phyloP scores from a whole-genome alignment of 176 grass and related monocot genomes.

The Phoenix dactylifera region DNA sequence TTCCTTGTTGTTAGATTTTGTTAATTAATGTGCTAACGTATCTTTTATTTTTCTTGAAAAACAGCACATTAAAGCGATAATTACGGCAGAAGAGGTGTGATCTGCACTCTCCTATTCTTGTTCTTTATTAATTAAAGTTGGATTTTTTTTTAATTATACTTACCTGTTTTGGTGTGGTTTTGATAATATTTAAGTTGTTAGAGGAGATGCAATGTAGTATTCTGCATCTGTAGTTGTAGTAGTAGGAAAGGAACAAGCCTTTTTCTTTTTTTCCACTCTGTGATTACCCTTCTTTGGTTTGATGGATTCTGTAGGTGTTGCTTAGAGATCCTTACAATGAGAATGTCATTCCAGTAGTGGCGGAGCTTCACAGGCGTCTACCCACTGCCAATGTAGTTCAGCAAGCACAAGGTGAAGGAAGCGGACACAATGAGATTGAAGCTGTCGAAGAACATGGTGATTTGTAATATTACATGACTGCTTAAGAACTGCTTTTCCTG shows the following conservation, averaged over 20 bases:
- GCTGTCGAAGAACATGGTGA: constrained; percentile 68
- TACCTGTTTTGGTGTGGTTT: background rate
- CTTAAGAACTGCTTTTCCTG: background rate
- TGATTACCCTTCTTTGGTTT: background rate
- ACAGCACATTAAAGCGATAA: constrained; percentile 99
- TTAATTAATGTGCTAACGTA: constrained; percentile 5
- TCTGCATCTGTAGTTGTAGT: too few relatives aligned
- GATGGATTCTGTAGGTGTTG: constrained; percentile 41
- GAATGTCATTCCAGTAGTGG: constrained; percentile 73
- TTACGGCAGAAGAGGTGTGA: constrained; percentile 88
- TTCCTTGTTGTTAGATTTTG: constrained; percentile 1
- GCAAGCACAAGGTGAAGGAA: constrained; percentile 28
- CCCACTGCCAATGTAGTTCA: constrained; percentile 25
- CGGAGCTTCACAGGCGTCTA: constrained; percentile 68
- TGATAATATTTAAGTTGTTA: background rate
- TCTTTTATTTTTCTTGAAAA: constrained; percentile 17
- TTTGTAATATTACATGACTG: background rate
- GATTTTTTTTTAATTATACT: background rate
- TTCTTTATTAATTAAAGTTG: background rate
- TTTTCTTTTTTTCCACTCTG: too few relatives aligned
- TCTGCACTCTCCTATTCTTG: background rate
- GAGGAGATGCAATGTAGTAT: too few relatives aligned
- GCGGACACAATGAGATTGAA: constrained; percentile 45
- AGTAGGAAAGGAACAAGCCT: too few relatives aligned
- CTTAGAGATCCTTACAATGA: constrained; percentile 78